Base-by-base conservation (phyloP, 225 moss, liverwort and hornwort genomes). In the Anthoceros angustus region DNA sequence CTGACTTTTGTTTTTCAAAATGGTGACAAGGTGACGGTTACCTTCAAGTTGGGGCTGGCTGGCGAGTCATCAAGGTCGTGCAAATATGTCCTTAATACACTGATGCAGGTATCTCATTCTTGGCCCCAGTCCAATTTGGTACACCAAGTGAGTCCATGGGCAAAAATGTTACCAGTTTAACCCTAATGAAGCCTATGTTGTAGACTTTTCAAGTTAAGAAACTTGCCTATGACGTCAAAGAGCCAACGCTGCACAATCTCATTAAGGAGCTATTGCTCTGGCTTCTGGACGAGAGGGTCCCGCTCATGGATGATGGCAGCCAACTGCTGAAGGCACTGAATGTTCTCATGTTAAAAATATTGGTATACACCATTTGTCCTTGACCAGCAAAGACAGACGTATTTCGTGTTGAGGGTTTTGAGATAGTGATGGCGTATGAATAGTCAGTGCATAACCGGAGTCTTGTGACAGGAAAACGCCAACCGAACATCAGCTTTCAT, bases 41-140 rank as follows among this genome's bases (percentile, higher is more conserved):
- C 94, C n/a, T 95, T 95, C 78, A 90, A 79, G 63, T 67, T 87
- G 62, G 90, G 94, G 15, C 86, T 95, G 64, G 86, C 94, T 61
- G 94, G 94, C 41, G 86, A 90, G 42, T 91, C 90, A 61, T 88
- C 90, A 62, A 95, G 94, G 77, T 85, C 94, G 74, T 95, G 94
- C 79, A 95, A 95, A 88, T 95, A 95, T 71, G 94, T 95, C 3
- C 82, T 95, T 64, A 95, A 95, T 71, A 95, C 94, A 42, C 86
- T 95, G 42, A 85, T 85, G 84, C 84, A 85, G 84, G 84, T 85
- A 79, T 25, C 18, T 6, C 41, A 16, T 14, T 12, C 40, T 21
- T 38, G 24, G 15, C 49, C 14, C 18, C 6, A 8, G 18, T 0
- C 40, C 8, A 8, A 20, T 60, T 23, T 10, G 9, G 20, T 66